phyloP scores from a whole-genome alignment of 108 stramenopile species.

The Chaetoceros tenuissimus region DNA sequence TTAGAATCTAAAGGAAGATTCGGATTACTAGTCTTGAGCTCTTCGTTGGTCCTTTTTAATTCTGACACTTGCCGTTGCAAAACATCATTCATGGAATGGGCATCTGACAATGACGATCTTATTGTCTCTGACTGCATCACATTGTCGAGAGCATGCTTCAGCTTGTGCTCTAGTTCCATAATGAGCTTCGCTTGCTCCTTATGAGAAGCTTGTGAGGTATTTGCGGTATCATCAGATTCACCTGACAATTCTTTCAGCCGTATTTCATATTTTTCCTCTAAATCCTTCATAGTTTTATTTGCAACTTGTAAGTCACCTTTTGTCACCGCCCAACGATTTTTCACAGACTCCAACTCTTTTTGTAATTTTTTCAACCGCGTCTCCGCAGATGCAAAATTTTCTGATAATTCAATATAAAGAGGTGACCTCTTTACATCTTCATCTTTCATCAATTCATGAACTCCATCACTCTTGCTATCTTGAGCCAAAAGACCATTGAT shows the following conservation, averaged over 20 bases:
- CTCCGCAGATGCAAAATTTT: slow-evolving; percentile 39
- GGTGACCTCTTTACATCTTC: slow-evolving; percentile 32
- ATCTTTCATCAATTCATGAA: slow-evolving; percentile 16
- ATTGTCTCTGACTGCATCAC: slow-evolving; percentile 63
- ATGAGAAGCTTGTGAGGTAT: no score
- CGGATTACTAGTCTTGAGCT: slow-evolving; percentile 30
- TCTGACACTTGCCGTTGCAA: slow-evolving; percentile 63
- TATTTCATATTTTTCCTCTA: slow-evolving; percentile 54
- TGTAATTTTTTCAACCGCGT: slow-evolving; percentile 28
- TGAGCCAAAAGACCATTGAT: slow-evolving; percentile 50
- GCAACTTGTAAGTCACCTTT: slow-evolving; percentile 55
- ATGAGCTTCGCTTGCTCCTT: slow-evolving; percentile 39
- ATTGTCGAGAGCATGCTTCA: slow-evolving; percentile 75
- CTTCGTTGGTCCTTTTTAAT: slow-evolving; percentile 56
- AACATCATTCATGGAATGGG: slow-evolving; percentile 56
- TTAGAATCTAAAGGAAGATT: slow-evolving; percentile 14
- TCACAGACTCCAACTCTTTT: slow-evolving; percentile 22
- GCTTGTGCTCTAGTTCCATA: slow-evolving; percentile 66
- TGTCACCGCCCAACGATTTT: slow-evolving; percentile 50
- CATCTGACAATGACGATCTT: slow-evolving; percentile 51
- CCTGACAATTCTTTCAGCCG: slow-evolving; percentile 60
- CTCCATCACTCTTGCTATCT: slow-evolving; percentile 12
- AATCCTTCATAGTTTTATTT: slow-evolving; percentile 52
- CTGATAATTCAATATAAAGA: slow-evolving; percentile 31
- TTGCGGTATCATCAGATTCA: slow-evolving; percentile 1